phyloP scores from a whole-genome alignment of 495 filamentous ascomycete species.

The Talaromyces adpressus region DNA sequence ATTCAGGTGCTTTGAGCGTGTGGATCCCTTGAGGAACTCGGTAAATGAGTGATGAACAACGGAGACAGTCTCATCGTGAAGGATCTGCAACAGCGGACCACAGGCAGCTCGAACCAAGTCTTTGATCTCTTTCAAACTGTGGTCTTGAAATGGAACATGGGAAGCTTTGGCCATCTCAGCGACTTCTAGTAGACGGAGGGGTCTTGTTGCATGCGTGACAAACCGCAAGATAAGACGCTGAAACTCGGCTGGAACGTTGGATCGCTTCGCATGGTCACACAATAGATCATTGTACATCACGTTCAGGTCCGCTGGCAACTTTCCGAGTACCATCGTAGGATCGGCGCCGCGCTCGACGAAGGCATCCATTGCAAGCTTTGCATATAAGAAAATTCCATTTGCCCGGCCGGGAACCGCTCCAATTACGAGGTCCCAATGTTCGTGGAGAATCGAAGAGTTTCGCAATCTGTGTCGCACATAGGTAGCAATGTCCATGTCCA shows the following conservation, averaged over 20 bases:
- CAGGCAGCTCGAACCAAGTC: conserved; percentile 23
- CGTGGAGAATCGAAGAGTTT: conserved; percentile 7
- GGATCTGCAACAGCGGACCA: conserved; percentile 45
- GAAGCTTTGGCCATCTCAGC: conserved; percentile 25
- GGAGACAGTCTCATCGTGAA: conserved; percentile 39
- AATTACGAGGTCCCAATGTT: not conserved
- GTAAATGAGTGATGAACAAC: conserved; percentile 50
- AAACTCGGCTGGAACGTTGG: conserved; percentile 23
- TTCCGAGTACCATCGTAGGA: conserved; percentile 14
- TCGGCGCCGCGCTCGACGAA: conserved; percentile 20
- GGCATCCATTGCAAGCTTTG: conserved; percentile 39
- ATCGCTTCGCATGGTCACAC: conserved; percentile 28
- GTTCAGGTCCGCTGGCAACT: conserved; percentile 29
- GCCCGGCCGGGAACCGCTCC: not conserved
- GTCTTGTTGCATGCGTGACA: conserved; percentile 42
- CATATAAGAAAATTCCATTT: conserved; percentile 19
- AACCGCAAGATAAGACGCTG: conserved; percentile 37
- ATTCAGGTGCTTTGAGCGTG: not conserved
- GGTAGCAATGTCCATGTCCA: conserved; percentile 33
- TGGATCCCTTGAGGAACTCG: conserved; percentile 32
- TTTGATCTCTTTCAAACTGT: conserved; percentile 19
- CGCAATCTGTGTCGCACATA: conserved; percentile 27
- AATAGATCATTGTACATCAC: conserved; percentile 42
- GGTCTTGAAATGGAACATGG: conserved; percentile 5
- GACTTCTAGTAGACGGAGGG: conserved; percentile 42